Conservation (phyloP, 768 basidiomycete genomes). For the Lentinus tigrinus region DNA sequence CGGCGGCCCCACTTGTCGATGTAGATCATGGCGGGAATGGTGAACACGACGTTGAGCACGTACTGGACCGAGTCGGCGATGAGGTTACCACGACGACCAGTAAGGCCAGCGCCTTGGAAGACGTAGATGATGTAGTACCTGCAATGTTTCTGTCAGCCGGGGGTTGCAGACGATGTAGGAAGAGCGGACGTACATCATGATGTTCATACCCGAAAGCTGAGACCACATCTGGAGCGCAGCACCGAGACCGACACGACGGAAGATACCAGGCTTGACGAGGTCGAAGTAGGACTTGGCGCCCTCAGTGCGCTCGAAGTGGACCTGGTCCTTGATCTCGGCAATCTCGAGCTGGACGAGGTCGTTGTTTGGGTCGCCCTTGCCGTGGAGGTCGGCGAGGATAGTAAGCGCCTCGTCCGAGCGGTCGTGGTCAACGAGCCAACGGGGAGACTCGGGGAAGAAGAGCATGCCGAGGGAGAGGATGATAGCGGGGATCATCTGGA, state of each 20-base stretch:
- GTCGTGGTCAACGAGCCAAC: conserved; percentile 67
- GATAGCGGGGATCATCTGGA: conserved; percentile 78
- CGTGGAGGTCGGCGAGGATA: conserved; percentile 75
- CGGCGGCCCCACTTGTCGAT: conserved; percentile 81
- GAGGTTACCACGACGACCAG: conserved; percentile 68
- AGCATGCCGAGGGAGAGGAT: conserved; percentile 67
- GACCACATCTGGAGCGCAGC: conserved; percentile 79
- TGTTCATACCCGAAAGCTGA: conserved; percentile 75
- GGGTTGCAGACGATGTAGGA: not conserved
- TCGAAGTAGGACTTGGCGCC: conserved; percentile 72
- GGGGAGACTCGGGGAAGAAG: conserved; percentile 63
- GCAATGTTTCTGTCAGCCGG: not conserved
- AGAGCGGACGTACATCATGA: conserved; percentile 62
- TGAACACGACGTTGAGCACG: conserved; percentile 40
- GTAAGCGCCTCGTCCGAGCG: conserved; percentile 64
- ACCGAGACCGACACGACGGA: conserved; percentile 71
- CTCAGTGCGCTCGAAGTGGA: conserved; percentile 60
- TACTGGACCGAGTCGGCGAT: conserved; percentile 71
- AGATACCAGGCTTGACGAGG: conserved; percentile 61
- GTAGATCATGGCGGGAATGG: conserved; percentile 52
- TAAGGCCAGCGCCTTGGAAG: conserved; percentile 76
- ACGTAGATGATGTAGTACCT: conserved; percentile 68
- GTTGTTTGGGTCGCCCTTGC: conserved; percentile 53
- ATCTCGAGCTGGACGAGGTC: conserved; percentile 69
- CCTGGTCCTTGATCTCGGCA: conserved; percentile 59